A percentile compares a stretch with the other conserved stretches of the same genome.
These are phyloP conservation scores for Jackrogersella multiformis DNA, from an alignment of 495 filamentous ascomycete genomes.

Conservation along the genomic window DNA sequence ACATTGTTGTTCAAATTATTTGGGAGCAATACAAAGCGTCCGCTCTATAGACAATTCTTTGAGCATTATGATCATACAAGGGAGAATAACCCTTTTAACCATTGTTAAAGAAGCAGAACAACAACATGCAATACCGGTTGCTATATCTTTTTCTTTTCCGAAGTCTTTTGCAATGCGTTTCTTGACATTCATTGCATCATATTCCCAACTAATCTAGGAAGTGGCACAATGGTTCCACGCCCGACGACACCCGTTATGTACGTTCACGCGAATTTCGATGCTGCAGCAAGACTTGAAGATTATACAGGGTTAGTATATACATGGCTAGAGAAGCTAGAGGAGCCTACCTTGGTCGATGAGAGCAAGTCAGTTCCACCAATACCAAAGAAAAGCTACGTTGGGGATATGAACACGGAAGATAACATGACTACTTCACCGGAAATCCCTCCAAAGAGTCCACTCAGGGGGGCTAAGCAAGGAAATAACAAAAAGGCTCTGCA, in stretches of 20 bases:
- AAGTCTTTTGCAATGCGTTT: background rate
- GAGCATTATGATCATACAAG: no score
- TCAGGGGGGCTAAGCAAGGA: background rate
- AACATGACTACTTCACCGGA: background rate
- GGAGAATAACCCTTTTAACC: background rate
- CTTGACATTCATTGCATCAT: background rate
- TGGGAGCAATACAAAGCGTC: background rate
- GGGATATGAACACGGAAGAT: no score
- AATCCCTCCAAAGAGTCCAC: background rate
- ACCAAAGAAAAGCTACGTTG: background rate
- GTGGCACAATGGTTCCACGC: background rate
- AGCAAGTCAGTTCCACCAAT: background rate
- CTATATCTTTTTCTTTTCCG: background rate
- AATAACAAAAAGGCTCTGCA: background rate
- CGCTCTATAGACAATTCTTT: background rate
- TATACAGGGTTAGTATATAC: background rate
- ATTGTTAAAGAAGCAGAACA: background rate
- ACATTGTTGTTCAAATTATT: background rate
- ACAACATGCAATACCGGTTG: background rate
- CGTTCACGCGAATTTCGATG: background rate
- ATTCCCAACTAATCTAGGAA: background rate
- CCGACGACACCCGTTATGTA: background rate
- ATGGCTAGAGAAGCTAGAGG: background rate
- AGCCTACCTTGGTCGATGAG: background rate
- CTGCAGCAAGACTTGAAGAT: background rate